Conservation (phyloP, 1,139 yeast genomes). For the Taphrina pruni region DNA sequence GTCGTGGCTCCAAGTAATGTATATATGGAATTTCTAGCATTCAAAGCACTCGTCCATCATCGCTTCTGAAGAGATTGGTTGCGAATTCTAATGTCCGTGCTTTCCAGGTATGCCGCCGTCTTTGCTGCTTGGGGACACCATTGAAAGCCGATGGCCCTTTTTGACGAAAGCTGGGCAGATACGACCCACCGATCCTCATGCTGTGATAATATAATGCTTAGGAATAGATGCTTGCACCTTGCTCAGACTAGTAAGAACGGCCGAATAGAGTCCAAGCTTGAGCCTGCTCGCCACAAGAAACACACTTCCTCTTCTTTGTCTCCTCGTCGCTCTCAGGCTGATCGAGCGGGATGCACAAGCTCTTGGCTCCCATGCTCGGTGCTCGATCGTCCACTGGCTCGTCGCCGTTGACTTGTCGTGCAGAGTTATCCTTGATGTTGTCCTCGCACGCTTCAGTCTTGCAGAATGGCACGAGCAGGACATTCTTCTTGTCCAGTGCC, state of each 20-base stretch:
- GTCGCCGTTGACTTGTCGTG: conserved; percentile 78
- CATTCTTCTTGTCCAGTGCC: conserved; percentile 86
- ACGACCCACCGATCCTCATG: too few relatives aligned
- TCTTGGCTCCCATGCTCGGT: conserved; percentile 99
- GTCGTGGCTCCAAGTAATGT: background rate
- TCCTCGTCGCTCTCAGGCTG: conserved; percentile 64
- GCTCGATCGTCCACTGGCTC: conserved; percentile 93
- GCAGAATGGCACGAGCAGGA: conserved; percentile 96
- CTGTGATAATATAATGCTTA: too few relatives aligned
- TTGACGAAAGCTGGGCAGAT: too few relatives aligned
- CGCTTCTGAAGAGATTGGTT: too few relatives aligned
- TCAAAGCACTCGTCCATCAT: background rate
- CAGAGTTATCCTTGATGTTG: conserved; percentile 90
- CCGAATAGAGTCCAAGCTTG: conserved; percentile 90
- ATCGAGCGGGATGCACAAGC: conserved; percentile 92
- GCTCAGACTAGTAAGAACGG: conserved; percentile 69
- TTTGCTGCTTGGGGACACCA: too few relatives aligned
- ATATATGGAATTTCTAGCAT: background rate
- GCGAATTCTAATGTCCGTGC: too few relatives aligned
- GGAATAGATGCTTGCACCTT: too few relatives aligned
- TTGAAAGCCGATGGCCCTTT: too few relatives aligned
- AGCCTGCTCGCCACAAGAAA: conserved; percentile 78
- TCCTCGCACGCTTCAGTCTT: conserved; percentile 94
- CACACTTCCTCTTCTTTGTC: conserved; percentile 71
- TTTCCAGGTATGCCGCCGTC: too few relatives aligned